phyloP scores from a whole-genome alignment of 2,329 filamentous ascomycete species.

The Hypoxylon sp. region DNA sequence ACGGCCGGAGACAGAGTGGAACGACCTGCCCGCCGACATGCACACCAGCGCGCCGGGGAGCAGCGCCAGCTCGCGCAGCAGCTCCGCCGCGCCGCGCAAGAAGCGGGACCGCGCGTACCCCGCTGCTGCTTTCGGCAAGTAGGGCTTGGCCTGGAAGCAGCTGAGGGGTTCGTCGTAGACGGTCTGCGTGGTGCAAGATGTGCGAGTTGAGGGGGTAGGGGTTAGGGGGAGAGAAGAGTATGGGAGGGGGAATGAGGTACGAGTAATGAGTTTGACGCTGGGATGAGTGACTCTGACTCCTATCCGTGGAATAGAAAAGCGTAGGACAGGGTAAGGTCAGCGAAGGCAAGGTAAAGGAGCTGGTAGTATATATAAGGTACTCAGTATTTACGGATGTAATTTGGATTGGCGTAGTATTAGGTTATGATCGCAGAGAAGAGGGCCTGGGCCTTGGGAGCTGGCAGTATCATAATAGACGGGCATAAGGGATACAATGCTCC shows the following conservation, averaged over 20 bases:
- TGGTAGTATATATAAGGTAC: conserved; percentile 15
- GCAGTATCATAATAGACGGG: background rate
- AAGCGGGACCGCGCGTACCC: conserved; percentile 74
- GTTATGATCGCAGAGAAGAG: background rate
- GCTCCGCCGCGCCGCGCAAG: conserved; percentile 64
- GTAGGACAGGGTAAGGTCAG: background rate
- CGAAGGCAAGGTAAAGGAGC: conserved; percentile 5
- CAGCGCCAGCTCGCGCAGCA: conserved; percentile 68
- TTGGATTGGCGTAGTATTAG: background rate
- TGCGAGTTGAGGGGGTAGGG: background rate
- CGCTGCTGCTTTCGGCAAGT: conserved; percentile 70
- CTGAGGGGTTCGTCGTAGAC: background rate
- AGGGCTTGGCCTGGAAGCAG: background rate
- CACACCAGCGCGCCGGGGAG: conserved; percentile 54
- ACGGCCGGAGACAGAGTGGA: conserved; percentile 73
- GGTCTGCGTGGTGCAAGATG: too few relatives aligned
- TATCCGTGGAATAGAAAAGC: background rate
- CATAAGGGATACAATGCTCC: background rate
- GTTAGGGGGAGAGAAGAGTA: background rate
- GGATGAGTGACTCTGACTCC: background rate
- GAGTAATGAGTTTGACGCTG: conserved; percentile 9
- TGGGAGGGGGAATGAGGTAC: background rate
- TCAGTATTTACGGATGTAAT: conserved; percentile 1
- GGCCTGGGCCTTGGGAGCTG: background rate
- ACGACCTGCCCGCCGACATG: conserved; percentile 74